Evolutionary conservation across 495 filamentous ascomycete genomes (phyloP).

Genomic region (Mycothermus thermophilus): DNA sequence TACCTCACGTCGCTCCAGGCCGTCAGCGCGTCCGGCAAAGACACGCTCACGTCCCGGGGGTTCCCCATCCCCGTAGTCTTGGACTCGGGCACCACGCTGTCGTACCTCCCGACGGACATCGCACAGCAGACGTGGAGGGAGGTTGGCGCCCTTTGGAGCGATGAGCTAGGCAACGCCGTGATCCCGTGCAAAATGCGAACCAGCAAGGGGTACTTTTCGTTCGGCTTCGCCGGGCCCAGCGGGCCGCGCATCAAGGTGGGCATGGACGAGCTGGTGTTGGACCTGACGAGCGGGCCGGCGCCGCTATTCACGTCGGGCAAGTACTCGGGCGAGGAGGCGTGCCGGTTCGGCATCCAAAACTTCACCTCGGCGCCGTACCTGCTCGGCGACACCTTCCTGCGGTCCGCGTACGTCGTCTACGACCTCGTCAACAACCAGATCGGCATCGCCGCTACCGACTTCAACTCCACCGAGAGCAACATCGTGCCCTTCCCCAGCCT

Average conservation of each 20-base stretch:
- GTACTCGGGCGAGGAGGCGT: conserved; percentile 44
- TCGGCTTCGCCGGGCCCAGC: conserved; percentile 51
- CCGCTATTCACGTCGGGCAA: conserved; percentile 28
- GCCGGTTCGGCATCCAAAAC: conserved; percentile 66
- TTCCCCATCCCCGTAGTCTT: conserved; percentile 58
- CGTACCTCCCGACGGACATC: conserved; percentile 65
- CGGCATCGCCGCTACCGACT: conserved; percentile 70
- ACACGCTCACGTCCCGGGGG: conserved; percentile 35
- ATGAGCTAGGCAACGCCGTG: conserved; percentile 38
- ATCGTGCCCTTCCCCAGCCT: conserved; percentile 36
- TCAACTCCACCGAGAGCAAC: conserved; percentile 55
- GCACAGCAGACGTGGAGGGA: conserved; percentile 52
- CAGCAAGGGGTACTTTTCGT: conserved; percentile 51
- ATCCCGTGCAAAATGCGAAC: conserved; percentile 57
- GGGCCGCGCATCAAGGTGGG: conserved; percentile 55
- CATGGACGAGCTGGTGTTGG: conserved; percentile 66
- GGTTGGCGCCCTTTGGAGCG: conserved; percentile 45
- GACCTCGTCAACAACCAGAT: conserved; percentile 84
- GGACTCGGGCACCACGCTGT: conserved; percentile 80
- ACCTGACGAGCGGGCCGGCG: conserved; percentile 33
- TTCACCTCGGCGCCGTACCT: conserved; percentile 46
- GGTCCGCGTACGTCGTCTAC: conserved; percentile 89
- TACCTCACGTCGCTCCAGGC: conserved; percentile 48
- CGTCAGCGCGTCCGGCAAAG: conserved; percentile 30
- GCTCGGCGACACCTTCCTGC: conserved; percentile 89